Percentiles rank a stretch among this genome's conserved stretches.
These are phyloP conservation scores for Tetrastigma voinierianum DNA, from an alignment of 164 flowering plant genomes.

Conservation along the genomic window DNA sequence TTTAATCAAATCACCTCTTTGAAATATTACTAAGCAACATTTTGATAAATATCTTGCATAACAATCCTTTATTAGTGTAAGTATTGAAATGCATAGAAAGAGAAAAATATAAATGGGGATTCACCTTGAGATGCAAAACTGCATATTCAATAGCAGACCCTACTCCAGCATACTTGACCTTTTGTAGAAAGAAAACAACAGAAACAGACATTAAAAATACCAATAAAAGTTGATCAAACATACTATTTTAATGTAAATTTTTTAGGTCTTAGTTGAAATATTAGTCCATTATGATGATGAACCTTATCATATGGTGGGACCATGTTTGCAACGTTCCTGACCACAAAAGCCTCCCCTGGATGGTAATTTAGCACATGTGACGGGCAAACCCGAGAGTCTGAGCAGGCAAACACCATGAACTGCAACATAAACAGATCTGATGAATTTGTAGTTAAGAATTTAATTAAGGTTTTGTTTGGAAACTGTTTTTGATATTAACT, in stretches of 20 bases:
- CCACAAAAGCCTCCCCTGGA: slow-evolving; percentile 56
- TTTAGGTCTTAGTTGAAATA: not conserved
- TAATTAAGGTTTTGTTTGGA: no score
- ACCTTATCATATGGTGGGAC: slow-evolving; percentile 49
- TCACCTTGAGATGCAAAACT: slow-evolving; percentile 55
- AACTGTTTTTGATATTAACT: no score
- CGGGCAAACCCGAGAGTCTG: slow-evolving; percentile 56
- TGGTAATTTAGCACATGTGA: slow-evolving; percentile 52
- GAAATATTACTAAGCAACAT: no score
- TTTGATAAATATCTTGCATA: no score
- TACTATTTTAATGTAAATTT: not conserved
- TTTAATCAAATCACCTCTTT: no score
- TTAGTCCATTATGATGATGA: not conserved
- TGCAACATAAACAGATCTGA: slow-evolving; percentile 15
- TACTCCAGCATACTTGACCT: slow-evolving; percentile 37
- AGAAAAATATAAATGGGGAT: no score
- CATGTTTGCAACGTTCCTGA: slow-evolving; percentile 53
- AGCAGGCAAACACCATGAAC: slow-evolving; percentile 60
- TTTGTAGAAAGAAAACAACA: slow-evolving; percentile 3
- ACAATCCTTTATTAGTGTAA: no score
- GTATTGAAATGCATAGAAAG: no score
- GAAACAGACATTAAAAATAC: not conserved
- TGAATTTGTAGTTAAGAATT: no score
- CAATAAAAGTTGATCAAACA: not conserved
- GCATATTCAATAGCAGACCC: slow-evolving; percentile 60